A percentile compares a stretch with the other conserved stretches of the same genome.
Evolutionary conservation across 2,329 filamentous ascomycete species (phyloP).

Genomic region (Paecilomyces variotii): DNA sequence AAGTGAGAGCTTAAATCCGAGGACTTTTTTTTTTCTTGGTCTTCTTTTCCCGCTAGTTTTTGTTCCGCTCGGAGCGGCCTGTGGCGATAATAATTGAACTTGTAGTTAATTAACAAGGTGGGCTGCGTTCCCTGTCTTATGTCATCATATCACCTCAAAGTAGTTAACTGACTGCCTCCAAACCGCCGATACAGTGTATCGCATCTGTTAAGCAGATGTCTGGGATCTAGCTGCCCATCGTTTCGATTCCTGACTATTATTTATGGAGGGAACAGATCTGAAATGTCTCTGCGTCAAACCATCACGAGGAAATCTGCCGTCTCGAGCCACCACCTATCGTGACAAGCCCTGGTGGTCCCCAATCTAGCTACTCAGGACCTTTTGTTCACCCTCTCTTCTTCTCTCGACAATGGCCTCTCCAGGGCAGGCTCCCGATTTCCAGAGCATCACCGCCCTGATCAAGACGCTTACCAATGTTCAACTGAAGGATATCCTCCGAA

Average conservation of each 20-base stretch:
- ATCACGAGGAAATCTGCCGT: constrained; percentile 12
- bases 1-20: neutral
- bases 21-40: neutral
- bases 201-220: neutral
- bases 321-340: constrained; percentile 16
- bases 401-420: constrained; percentile 27
- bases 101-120: neutral
- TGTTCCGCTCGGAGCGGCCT: neutral
- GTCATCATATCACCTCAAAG: constrained; percentile 2
- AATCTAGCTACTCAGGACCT: neutral
- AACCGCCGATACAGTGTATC: neutral
- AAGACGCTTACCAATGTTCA: constrained; percentile 56
- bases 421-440: constrained; percentile 33
- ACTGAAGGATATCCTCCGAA: constrained; percentile 67
- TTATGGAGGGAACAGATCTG: neutral
- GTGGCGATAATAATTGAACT: neutral
- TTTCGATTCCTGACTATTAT: neutral
- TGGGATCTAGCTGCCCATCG: neutral
- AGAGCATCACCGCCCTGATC: constrained; percentile 36
- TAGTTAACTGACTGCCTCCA: neutral
- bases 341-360: constrained; percentile 3
- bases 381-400: neutral
- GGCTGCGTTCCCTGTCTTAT: neutral
- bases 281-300: constrained; percentile 1
- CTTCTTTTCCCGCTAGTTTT: neutral